phyloP scores from a whole-genome alignment of 1,139 yeast genomes.

The Saccharomyces hybrid region DNA sequence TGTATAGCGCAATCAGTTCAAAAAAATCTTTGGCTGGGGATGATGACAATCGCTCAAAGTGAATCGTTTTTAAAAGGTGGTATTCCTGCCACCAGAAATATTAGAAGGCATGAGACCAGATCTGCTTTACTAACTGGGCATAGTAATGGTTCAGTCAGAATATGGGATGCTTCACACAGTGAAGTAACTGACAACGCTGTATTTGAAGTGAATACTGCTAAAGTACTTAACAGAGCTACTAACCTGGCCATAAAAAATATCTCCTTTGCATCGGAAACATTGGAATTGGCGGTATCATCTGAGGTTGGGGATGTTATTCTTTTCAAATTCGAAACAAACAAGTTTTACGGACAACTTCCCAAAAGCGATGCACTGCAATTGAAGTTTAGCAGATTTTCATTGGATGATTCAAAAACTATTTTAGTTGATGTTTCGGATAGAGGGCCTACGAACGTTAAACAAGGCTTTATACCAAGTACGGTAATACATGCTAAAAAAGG shows the following conservation, averaged over 20 bases:
- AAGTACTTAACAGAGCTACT: constrained; percentile 38
- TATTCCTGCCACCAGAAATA: constrained; percentile 47
- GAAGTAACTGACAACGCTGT: constrained; percentile 58
- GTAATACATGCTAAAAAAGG: constrained; percentile 42
- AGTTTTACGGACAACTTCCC: constrained; percentile 33
- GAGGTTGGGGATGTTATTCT: constrained; percentile 67
- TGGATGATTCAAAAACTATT: constrained; percentile 21
- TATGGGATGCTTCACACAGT: constrained; percentile 76
- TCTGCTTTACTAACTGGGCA: constrained; percentile 76
- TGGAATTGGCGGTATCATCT: constrained; percentile 58
- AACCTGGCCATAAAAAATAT: constrained; percentile 46
- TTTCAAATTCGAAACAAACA: constrained; percentile 62
- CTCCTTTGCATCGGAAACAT: constrained; percentile 67
- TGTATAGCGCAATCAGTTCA: constrained; percentile 50
- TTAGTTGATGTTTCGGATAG: constrained; percentile 34
- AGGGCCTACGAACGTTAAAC: constrained; percentile 39
- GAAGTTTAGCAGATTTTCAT: constrained; percentile 30
- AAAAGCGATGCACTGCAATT: constrained; percentile 24
- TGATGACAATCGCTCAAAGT: constrained; percentile 46
- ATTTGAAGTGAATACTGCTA: constrained; percentile 46
- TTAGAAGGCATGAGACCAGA: constrained; percentile 53
- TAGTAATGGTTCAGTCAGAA: constrained; percentile 64
- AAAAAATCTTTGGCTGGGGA: constrained; percentile 63
- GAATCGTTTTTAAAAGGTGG: constrained; percentile 65
- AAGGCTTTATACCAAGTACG: constrained; percentile 65